phyloP scores from a whole-genome alignment of 495 filamentous ascomycete species.

The Aspergillus carlsbadensis region DNA sequence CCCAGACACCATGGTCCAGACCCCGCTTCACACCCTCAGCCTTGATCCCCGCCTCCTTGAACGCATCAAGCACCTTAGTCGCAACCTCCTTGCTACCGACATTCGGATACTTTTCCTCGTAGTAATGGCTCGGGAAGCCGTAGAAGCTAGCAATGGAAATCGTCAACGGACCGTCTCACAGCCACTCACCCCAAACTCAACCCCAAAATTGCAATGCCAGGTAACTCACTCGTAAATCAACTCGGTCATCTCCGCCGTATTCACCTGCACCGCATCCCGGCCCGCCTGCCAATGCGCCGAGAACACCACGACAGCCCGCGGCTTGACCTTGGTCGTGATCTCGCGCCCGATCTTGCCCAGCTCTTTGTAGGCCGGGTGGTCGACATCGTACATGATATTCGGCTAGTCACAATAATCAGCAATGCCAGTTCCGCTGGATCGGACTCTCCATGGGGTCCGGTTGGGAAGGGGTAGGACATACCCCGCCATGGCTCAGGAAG shows the following conservation, averaged over 20 bases:
- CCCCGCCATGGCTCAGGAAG: slow-evolving; percentile 76
- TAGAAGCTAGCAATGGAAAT: slow-evolving; percentile 56
- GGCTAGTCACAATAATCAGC: slow-evolving; percentile 44
- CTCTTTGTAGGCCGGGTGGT: slow-evolving; percentile 72
- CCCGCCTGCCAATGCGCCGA: slow-evolving; percentile 82
- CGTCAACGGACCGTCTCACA: neutral
- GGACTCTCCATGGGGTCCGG: too few relatives aligned
- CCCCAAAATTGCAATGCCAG: too few relatives aligned
- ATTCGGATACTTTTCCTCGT: slow-evolving; percentile 66
- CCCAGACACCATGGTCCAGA: slow-evolving; percentile 82
- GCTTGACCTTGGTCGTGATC: slow-evolving; percentile 77
- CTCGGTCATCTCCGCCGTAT: slow-evolving; percentile 65
- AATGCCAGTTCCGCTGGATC: neutral
- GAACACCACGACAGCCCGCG: slow-evolving; percentile 80
- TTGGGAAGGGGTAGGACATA: slow-evolving; percentile 45
- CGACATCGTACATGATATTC: slow-evolving; percentile 68
- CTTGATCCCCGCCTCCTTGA: slow-evolving; percentile 61
- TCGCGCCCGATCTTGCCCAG: slow-evolving; percentile 70
- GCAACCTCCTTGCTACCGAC: slow-evolving; percentile 66
- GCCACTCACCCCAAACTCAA: too few relatives aligned
- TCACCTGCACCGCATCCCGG: slow-evolving; percentile 63
- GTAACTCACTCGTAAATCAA: slow-evolving; percentile 77
- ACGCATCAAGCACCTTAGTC: slow-evolving; percentile 58
- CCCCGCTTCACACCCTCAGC: slow-evolving; percentile 64
- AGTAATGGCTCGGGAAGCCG: slow-evolving; percentile 67